These are phyloP conservation scores for Knoxdaviesia capensis DNA, from an alignment of 2,329 filamentous ascomycete genomes.

Conservation along the genomic window DNA sequence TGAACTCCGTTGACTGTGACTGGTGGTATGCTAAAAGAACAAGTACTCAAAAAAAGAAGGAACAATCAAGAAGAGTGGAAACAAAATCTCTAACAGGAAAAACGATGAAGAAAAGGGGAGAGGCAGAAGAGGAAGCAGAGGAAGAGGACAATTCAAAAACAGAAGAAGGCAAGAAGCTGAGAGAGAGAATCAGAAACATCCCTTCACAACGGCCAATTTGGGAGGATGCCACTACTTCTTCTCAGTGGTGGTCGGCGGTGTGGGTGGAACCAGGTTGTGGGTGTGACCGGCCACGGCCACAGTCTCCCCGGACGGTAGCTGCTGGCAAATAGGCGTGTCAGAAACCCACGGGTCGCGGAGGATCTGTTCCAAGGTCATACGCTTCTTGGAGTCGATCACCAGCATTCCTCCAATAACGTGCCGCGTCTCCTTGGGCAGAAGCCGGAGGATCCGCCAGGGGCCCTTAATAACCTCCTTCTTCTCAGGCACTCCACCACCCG, in stretches of 20 bases:
- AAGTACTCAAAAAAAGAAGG: too few species aligned
- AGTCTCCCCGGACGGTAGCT: constrained; percentile 49
- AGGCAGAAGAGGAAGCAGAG: too few species aligned
- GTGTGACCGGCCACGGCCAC: constrained; percentile 57
- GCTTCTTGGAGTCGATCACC: constrained; percentile 63
- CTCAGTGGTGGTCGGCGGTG: constrained; percentile 14
- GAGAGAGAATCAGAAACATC: too few species aligned
- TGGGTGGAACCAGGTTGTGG: constrained; percentile 64
- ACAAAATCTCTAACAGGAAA: too few species aligned
- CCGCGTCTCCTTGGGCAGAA: constrained; percentile 74
- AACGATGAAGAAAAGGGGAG: too few species aligned
- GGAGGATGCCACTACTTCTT: too few species aligned
- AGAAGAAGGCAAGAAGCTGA: too few species aligned
- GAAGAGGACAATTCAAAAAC: too few species aligned
- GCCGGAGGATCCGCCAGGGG: constrained; percentile 71
- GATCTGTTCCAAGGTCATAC: constrained; percentile 73
- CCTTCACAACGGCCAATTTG: too few species aligned
- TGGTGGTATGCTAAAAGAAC: too few species aligned
- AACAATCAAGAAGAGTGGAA: too few species aligned
- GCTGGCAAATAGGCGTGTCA: constrained; percentile 64
- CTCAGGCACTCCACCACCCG: constrained; percentile 12
- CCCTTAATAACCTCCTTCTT: constrained; percentile 72
- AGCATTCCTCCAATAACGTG: constrained; percentile 88
- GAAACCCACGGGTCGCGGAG: constrained; percentile 80
- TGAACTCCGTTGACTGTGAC: too few species aligned